A percentile compares a stretch with the other conserved stretches of the same genome.
These are phyloP conservation scores for Eimeria maxima DNA, from an alignment of 169 alveolate genomes.

Conservation along the genomic window DNA sequence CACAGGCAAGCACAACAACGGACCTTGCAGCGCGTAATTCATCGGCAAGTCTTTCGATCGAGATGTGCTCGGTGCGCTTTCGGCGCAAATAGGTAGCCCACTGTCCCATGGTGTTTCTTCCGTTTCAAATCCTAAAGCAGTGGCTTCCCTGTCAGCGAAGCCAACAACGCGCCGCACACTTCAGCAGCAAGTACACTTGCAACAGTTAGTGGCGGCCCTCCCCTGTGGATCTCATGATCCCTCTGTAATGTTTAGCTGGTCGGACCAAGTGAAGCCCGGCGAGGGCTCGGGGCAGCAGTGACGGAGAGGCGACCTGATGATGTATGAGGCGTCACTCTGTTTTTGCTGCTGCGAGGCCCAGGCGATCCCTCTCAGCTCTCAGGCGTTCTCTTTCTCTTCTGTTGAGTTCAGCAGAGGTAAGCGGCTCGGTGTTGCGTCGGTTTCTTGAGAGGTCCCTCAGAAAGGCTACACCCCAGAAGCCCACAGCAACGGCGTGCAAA, in stretches of 20 bases:
- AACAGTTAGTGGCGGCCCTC: too few species aligned
- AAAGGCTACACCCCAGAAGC: slow-evolving; percentile 48
- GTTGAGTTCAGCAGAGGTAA: slow-evolving; percentile 40
- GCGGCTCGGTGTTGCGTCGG: neutral
- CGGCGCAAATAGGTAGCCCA: slow-evolving; percentile 47
- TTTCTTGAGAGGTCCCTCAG: slow-evolving; percentile 51
- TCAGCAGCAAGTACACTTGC: too few species aligned
- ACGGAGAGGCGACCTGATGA: neutral
- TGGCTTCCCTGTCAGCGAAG: neutral
- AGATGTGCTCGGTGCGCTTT: slow-evolving; percentile 59
- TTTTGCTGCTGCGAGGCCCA: neutral
- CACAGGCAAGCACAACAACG: neutral
- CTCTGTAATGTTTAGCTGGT: neutral
- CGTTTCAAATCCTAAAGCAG: neutral
- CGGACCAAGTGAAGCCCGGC: neutral
- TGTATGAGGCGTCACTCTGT: neutral
- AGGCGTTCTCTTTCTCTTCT: slow-evolving; percentile 32
- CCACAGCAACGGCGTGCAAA: slow-evolving; percentile 62
- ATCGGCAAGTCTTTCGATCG: slow-evolving; percentile 70
- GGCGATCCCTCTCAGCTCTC: neutral
- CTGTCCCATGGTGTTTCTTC: slow-evolving; percentile 72
- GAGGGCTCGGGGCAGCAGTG: neutral
- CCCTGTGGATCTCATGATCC: too few species aligned
- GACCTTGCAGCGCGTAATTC: slow-evolving; percentile 71
- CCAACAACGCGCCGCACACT: neutral